phyloP scores from a whole-genome alignment of 805 yeast genomes.

The Candida ipomoeae region DNA sequence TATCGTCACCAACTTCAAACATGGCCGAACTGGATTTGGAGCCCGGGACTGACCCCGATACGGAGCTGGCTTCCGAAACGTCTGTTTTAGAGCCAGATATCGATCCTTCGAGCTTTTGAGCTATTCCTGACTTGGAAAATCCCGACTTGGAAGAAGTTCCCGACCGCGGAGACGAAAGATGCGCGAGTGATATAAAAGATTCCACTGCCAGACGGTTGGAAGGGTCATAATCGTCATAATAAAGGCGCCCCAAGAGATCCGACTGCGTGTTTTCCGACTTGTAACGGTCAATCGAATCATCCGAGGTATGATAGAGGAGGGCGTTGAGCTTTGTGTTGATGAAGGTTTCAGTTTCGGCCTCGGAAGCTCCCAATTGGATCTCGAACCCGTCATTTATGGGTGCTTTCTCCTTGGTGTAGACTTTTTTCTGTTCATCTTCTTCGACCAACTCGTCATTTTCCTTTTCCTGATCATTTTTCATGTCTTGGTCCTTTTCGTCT shows the following conservation, averaged over 20 bases:
- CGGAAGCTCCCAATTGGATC: slow-evolving; percentile 1
- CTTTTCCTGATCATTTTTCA: background rate
- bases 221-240: slow-evolving; percentile 41
- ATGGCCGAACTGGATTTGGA: background rate
- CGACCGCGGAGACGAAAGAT: background rate
- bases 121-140: background rate
- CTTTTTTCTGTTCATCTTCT: slow-evolving; percentile 10
- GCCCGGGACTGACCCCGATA: too few relatives aligned
- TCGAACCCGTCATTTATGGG: slow-evolving; percentile 2
- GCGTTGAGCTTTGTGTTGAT: slow-evolving; percentile 38
- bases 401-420: slow-evolving; percentile 17
- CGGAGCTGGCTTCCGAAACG: too few relatives aligned
- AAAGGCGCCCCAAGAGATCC: slow-evolving; percentile 39
- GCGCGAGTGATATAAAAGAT: slow-evolving; percentile 14
- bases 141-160: too few relatives aligned
- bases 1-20: background rate
- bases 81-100: too few relatives aligned
- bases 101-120: background rate
- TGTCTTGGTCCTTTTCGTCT: background rate
- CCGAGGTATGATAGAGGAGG: slow-evolving; percentile 33
- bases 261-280: slow-evolving; percentile 34
- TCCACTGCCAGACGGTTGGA: slow-evolving; percentile 19
- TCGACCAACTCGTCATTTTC: background rate
- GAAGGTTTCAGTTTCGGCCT: slow-evolving; percentile 27
- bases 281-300: slow-evolving; percentile 37